Evolutionary conservation across 2,329 filamentous ascomycete species (phyloP), one percentile per base, ranked within the genome.

Genomic region (Elsinoe batatas): DNA sequence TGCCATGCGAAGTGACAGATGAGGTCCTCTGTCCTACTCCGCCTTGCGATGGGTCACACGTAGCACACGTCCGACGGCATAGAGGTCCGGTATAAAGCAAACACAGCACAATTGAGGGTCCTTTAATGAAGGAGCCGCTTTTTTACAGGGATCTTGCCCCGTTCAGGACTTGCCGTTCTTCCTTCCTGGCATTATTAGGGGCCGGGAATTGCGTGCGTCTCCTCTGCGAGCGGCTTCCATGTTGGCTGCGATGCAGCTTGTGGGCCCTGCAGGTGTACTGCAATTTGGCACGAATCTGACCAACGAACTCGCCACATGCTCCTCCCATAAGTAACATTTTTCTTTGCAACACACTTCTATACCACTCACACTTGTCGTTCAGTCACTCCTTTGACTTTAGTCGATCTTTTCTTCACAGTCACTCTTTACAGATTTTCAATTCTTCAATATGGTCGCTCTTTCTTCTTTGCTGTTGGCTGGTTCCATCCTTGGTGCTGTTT

Each of bases 381-480:
- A 49, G 44, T 49, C 44, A 38, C 47, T 50, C 17, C n/a, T 56
- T 56, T 40, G 26, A 26, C 54, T 5, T 5, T 30, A 37, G 12
- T 56, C 38, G 33, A 22, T 38, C 26, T 30, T 50, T 56, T 15
- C 18, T 50, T 49, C 33, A 44, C 33, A 44, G 54, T 56, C 54
- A 40, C 43, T 56, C 54, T 22, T 56, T 56, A 18, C 22, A 37
- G 17, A 32, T 30, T 22, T 15, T 18, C 26, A 11, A 11, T 36
- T 20, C 5, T 56, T 55, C 32, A 56, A 26, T 3, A 56, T 56
- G 54, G 30, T 50, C 43, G n/a, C 33, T 38, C 47, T 56, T 49
- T 40, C 43, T 30, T 15, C 54, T 36, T n/a, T 56, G n/a, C 17
- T 56, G 5, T 46, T 56, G 42, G 43, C 54, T 47, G 54, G 54